Conservation (phyloP, 1,139 yeast genomes). For the Groenewaldozyma auringiensis region DNA sequence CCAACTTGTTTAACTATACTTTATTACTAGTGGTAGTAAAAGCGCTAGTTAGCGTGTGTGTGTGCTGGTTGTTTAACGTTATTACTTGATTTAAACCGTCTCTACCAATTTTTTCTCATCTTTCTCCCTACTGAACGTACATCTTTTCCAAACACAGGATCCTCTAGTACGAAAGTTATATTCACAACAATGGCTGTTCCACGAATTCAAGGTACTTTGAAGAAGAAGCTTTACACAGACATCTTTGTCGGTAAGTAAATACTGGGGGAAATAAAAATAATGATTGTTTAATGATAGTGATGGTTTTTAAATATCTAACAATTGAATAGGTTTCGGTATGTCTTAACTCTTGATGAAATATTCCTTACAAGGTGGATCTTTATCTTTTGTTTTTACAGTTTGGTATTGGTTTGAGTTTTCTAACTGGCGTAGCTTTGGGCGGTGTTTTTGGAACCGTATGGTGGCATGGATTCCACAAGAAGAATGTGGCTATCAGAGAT, state of each 20-base stretch:
- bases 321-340: conserved; percentile 2
- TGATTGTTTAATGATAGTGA: too few species aligned
- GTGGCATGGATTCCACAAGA: conserved; percentile 50
- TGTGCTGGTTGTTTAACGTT: too few species aligned
- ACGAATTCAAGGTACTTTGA: conserved; percentile 81
- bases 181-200: conserved; percentile 71
- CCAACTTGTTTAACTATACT: too few species aligned
- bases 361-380: not conserved
- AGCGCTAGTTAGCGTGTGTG: too few species aligned
- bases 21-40: too few species aligned
- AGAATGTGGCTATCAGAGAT: conserved; percentile 67
- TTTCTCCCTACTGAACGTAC: not conserved
- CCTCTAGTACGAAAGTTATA: too few species aligned
- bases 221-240: conserved; percentile 76
- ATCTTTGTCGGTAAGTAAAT: conserved; percentile 54
- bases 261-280: too few species aligned
- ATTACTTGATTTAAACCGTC: not conserved
- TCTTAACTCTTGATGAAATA: too few species aligned
- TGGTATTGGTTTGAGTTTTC: not conserved
- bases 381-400: not conserved
- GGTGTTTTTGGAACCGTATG: conserved; percentile 17
- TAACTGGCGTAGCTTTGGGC: conserved; percentile 34
- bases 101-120: not conserved
- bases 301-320: too few species aligned
- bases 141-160: not conserved